Evolutionary conservation across 2,329 filamentous ascomycete species (phyloP), one percentile per base, ranked within the genome.

Genomic region (Aspergillus glaucus): DNA sequence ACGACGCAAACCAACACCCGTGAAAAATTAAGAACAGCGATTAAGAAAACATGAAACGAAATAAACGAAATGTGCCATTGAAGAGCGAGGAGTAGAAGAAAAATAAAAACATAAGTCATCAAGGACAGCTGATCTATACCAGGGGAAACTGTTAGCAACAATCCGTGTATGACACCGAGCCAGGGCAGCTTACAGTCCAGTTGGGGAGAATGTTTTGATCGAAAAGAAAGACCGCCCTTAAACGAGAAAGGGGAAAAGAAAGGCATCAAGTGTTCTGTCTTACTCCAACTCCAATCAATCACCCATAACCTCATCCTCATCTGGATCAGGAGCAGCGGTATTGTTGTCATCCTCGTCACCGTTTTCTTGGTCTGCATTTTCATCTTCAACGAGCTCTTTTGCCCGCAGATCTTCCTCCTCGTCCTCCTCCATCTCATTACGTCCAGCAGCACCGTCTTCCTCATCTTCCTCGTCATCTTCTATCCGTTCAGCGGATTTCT

Each of bases 261-360:
- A n/a, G 6, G 15, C 34, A n/a, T 36, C n/a, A 17, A 36, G 2
- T n/a, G 3, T 7, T 40, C 10, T 5, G 26, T 12, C 26, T 30
- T 5, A 30, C 26, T 28, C 8, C 9, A 9, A 48, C 40, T 15
- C 37, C 43, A 50, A 52, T 59, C 56, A 73, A 55, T 72, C 69
- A 39, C 69, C 68, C 68, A 73, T 73, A 43, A 72, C 63, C 56
- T 71, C 70, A 55, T 72, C 67, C 44, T 71, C 66, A 43, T 66
- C 63, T 15, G 60, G 57, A 45, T 66, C 62, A 44, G 64, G 61
- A 10, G 57, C 55, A n/a, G 51, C 55, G 6, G 50, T 52, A 43
- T 56, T 58, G 6, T 52, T 50, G 10, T 62, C 62, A n/a, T 65
- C 61, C 12, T 60, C 54, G n/a, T 62, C 60, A 19, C 62, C 55